These are phyloP conservation scores for Apiospora arundinis DNA, from an alignment of 2,329 filamentous ascomycete species.

Conservation along the genomic window DNA sequence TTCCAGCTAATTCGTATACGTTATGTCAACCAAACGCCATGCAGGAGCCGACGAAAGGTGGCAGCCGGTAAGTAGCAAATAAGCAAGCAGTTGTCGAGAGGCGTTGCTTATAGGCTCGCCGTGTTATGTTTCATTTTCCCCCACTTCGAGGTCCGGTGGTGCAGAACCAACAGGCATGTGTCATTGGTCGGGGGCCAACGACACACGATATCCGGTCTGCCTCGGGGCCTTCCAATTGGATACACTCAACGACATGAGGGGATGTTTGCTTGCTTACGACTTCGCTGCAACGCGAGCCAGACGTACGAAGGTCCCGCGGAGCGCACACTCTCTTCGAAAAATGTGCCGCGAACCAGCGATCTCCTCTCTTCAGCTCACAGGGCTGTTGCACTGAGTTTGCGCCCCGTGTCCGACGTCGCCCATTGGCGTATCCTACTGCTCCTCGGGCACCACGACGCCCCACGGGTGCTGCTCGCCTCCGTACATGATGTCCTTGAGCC, in stretches of 20 bases:
- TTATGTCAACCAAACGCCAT: neutral
- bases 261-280: neutral
- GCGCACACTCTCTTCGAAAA: neutral
- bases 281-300: neutral
- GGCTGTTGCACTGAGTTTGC: neutral
- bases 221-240: neutral
- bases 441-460: slow-evolving; percentile 71
- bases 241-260: neutral
- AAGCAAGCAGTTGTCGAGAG: too few species aligned
- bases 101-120: neutral
- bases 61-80: neutral
- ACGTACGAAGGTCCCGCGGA: neutral
- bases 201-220: neutral
- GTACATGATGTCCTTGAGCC: slow-evolving; percentile 77
- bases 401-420: neutral
- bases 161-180: neutral
- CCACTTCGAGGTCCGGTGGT: slow-evolving; percentile 16
- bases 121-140: slow-evolving; percentile 10
- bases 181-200: neutral
- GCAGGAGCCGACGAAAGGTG: neutral
- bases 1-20: neutral
- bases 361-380: neutral
- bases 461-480: slow-evolving; percentile 72
- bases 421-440: slow-evolving; percentile 39
- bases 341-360: neutral